Evolutionary conservation across 768 basidiomycete species (phyloP).

Genomic region (Bullera alba): DNA sequence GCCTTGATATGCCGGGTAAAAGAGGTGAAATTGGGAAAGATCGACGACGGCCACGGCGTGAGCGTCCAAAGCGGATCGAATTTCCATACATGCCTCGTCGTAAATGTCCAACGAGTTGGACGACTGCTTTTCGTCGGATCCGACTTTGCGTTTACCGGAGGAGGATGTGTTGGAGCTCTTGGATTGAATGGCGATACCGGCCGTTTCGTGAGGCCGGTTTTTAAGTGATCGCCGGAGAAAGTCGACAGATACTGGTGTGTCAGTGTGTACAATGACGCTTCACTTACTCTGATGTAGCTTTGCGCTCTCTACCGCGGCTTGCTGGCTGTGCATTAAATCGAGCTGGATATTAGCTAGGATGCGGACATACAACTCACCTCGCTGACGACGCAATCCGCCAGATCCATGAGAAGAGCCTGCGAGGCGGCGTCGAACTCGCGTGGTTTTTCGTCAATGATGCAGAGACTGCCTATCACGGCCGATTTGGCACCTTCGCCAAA

Average conservation of each 20-base stretch:
- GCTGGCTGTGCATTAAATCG: slow-evolving; percentile 36
- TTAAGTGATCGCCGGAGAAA: slow-evolving; percentile 41
- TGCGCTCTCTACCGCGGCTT: slow-evolving; percentile 28
- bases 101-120: slow-evolving; percentile 29
- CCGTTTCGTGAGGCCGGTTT: slow-evolving; percentile 25
- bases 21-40: slow-evolving; percentile 40
- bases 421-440: slow-evolving; percentile 25
- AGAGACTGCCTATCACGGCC: slow-evolving; percentile 38
- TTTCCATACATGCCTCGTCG: slow-evolving; percentile 38
- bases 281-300: slow-evolving; percentile 39
- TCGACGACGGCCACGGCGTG: slow-evolving; percentile 41
- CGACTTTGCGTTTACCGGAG: slow-evolving; percentile 17
- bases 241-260: slow-evolving; percentile 37
- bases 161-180: slow-evolving; percentile 6
- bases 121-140: slow-evolving; percentile 17
- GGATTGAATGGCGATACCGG: slow-evolving; percentile 2
- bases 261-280: not conserved
- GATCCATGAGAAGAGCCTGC: slow-evolving; percentile 25
- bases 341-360: slow-evolving; percentile 11
- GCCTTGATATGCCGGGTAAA: slow-evolving; percentile 37
- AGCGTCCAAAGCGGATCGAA: slow-evolving; percentile 31
- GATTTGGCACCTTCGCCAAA: slow-evolving; percentile 23
- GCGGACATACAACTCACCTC: slow-evolving; percentile 19
- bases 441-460: slow-evolving; percentile 36
- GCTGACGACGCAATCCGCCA: slow-evolving; percentile 39